A percentile compares a stretch with the other conserved stretches of the same genome.
These are phyloP conservation scores for Panicum miliaceum DNA, from an alignment of 176 grass and related monocot genomes.

Conservation along the genomic window DNA sequence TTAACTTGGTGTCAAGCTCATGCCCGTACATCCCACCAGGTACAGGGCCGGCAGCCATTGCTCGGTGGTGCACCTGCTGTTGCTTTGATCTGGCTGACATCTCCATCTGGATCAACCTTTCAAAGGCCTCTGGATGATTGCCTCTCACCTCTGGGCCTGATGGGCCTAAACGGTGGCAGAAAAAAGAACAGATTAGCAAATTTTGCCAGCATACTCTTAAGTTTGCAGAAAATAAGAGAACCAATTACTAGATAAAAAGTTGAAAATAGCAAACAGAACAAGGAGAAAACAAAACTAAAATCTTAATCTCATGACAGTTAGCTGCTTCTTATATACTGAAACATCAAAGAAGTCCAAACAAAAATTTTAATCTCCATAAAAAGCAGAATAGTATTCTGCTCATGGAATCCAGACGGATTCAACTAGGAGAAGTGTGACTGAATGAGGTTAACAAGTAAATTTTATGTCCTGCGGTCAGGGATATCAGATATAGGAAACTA, in stretches of 20 bases:
- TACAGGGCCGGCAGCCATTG: conserved; percentile 54
- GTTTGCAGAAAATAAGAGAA: neutral
- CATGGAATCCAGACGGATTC: neutral
- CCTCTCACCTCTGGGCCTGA: conserved; percentile 44
- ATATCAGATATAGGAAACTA: conserved; percentile 11
- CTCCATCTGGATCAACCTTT: conserved; percentile 88
- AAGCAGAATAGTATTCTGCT: neutral
- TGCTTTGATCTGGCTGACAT: conserved; percentile 74
- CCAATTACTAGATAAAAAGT: neutral
- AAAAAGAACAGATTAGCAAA: neutral
- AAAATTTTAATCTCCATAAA: conserved; percentile 6
- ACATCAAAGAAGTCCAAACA: neutral
- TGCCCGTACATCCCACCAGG: conserved; percentile 64
- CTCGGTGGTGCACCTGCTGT: conserved; percentile 60
- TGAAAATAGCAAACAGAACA: neutral
- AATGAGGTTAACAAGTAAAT: neutral
- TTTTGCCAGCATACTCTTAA: neutral
- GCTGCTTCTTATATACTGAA: neutral
- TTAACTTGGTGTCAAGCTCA: conserved; percentile 67
- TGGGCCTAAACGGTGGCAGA: conserved; percentile 41
- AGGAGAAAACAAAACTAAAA: neutral
- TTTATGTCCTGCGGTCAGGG: neutral
- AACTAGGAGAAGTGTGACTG: neutral
- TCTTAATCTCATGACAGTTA: neutral
- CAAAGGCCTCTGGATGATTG: conserved; percentile 65